Percentiles rank a stretch among this genome's conserved stretches.
phyloP scores from a whole-genome alignment of 257 asterid species.

The Haberlea rhodopensis region DNA sequence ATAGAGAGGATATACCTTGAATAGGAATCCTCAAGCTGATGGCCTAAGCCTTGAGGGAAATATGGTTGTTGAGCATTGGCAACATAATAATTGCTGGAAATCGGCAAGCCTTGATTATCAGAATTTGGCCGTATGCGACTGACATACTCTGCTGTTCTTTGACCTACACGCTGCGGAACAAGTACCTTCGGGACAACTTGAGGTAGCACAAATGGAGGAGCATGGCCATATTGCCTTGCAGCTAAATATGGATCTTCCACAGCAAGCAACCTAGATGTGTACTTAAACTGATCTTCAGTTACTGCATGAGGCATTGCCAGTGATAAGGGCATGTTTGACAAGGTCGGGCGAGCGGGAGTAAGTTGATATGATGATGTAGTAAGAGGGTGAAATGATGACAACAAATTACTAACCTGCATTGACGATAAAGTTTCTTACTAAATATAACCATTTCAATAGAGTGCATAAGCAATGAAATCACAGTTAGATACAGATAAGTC shows the following conservation, averaged over 20 bases:
- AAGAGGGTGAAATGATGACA: slow-evolving; percentile 55
- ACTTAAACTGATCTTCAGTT: slow-evolving; percentile 28
- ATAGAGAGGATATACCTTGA: slow-evolving; percentile 34
- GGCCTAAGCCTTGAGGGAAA: slow-evolving; percentile 22
- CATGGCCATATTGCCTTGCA: slow-evolving; percentile 28
- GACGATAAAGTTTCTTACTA: slow-evolving; percentile 7
- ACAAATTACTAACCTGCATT: slow-evolving; percentile 50
- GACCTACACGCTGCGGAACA: slow-evolving; percentile 30
- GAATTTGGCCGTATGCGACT: slow-evolving; percentile 24
- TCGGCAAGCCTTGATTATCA: slow-evolving; percentile 31
- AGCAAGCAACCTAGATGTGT: slow-evolving; percentile 21
- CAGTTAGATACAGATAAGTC: slow-evolving; percentile 18
- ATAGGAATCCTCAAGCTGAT: slow-evolving; percentile 34
- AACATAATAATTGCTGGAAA: slow-evolving; percentile 24
- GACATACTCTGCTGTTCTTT: slow-evolving; percentile 34
- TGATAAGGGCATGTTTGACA: slow-evolving; percentile 27
- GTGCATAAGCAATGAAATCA: slow-evolving; percentile 6
- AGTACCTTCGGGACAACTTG: slow-evolving; percentile 26
- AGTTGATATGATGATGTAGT: slow-evolving; percentile 29
- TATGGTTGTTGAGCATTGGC: slow-evolving; percentile 27
- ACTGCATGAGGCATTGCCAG: slow-evolving; percentile 30
- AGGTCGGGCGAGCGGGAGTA: slow-evolving; percentile 24
- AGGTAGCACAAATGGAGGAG: slow-evolving; percentile 23
- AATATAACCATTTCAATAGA: slow-evolving; percentile 9
- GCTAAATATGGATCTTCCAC: slow-evolving; percentile 30